phyloP scores from a whole-genome alignment of 2,329 filamentous ascomycete genomes.

The Penicillium sp. region DNA sequence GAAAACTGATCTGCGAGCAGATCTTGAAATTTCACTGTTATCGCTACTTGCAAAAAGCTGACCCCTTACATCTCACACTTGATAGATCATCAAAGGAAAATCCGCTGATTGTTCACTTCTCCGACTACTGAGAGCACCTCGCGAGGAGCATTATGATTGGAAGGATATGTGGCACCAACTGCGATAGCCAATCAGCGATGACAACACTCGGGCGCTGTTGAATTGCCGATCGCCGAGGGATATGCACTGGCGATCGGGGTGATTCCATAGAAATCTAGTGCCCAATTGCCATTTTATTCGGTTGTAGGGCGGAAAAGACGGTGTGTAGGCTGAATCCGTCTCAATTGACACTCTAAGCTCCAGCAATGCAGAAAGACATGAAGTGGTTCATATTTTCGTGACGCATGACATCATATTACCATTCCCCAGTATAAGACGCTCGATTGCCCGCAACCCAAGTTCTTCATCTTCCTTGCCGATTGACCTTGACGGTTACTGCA shows the following conservation, averaged over 20 bases:
- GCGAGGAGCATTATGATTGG: background rate
- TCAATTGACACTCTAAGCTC: background rate
- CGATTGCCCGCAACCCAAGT: background rate
- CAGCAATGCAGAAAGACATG: background rate
- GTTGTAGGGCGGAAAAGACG: background rate
- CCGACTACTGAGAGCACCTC: background rate
- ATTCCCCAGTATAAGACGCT: conserved; percentile 3
- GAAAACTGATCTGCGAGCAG: background rate
- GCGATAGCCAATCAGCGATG: background rate
- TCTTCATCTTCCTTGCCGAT: background rate
- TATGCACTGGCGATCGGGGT: background rate
- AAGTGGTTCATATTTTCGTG: conserved; percentile 1
- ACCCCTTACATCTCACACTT: background rate
- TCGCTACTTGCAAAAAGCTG: background rate
- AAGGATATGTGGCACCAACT: background rate
- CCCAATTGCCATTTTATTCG: too few species aligned
- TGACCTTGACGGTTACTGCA: conserved; percentile 23
- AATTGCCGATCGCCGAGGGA: background rate
- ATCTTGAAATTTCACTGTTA: background rate
- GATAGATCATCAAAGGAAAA: background rate
- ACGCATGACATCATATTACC: conserved; percentile 4
- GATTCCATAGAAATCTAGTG: background rate
- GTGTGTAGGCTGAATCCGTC: background rate
- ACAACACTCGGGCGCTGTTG: background rate
- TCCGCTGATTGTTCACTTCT: background rate